Percentiles rank a stretch among this genome's conserved stretches.
Evolutionary conservation across 2,329 filamentous ascomycete species (phyloP).

Genomic region (Fusarium sp.): DNA sequence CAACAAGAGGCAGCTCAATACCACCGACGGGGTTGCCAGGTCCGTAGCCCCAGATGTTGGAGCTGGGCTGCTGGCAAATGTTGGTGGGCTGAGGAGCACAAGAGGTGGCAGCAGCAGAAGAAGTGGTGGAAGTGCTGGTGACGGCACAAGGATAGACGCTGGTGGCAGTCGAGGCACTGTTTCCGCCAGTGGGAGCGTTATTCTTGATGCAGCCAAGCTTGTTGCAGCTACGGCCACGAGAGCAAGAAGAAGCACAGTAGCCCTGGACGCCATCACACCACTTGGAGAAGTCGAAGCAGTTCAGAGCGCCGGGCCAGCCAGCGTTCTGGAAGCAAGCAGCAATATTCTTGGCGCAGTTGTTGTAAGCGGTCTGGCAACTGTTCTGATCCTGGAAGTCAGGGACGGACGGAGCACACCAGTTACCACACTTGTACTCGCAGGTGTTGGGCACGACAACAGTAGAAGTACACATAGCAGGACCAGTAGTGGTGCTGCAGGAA

Average conservation of each 20-base stretch:
- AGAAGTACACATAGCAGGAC: conserved; percentile 60
- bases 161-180: conserved; percentile 51
- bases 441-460: conserved; percentile 58
- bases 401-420: conserved; percentile 64
- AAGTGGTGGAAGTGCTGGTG: conserved; percentile 47
- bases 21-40: conserved; percentile 69
- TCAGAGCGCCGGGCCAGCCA: conserved; percentile 60
- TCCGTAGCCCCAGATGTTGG: conserved; percentile 73
- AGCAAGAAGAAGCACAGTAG: conserved; percentile 58
- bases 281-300: conserved; percentile 62
- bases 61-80: conserved; percentile 65
- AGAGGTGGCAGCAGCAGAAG: conserved; percentile 49
- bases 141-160: conserved; percentile 51
- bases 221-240: conserved; percentile 49
- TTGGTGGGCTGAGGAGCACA: conserved; percentile 61
- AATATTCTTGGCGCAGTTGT: conserved; percentile 60
- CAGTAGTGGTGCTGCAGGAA: conserved; percentile 50
- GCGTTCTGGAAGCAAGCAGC: conserved; percentile 64
- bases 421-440: conserved; percentile 67
- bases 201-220: conserved; percentile 59
- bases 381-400: conserved; percentile 59
- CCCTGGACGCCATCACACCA: conserved; percentile 62
- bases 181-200: conserved; percentile 54
- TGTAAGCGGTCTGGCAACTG: conserved; percentile 57
- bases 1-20: conserved; percentile 64